Evolutionary conservation across 495 filamentous ascomycete genomes (phyloP).

Genomic region (Penicillium cosmopolitanum): DNA sequence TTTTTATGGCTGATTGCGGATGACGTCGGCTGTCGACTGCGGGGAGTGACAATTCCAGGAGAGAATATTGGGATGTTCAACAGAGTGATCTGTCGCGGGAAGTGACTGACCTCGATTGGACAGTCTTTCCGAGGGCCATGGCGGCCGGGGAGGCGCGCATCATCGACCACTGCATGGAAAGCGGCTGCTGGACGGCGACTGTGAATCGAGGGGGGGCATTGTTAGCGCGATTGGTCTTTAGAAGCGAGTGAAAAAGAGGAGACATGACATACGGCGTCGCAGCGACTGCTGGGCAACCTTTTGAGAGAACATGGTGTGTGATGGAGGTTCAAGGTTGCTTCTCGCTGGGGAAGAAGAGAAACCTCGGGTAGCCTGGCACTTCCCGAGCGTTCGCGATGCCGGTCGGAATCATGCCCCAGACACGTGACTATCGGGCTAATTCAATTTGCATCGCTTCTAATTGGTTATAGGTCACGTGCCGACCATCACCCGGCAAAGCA

Average conservation of each 20-base stretch:
- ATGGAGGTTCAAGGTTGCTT: constrained; percentile 8
- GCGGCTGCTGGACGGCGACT: constrained; percentile 56
- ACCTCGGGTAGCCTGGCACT: constrained; percentile 3
- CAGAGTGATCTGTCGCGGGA: neutral
- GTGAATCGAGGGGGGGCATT: constrained; percentile 19
- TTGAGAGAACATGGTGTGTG: constrained; percentile 64
- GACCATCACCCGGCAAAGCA: too few species aligned
- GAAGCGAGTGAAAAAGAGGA: neutral
- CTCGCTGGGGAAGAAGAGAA: constrained; percentile 4
- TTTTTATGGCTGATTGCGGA: constrained; percentile 17
- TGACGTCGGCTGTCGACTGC: constrained; percentile 34
- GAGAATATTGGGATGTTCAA: neutral
- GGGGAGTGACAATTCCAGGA: neutral
- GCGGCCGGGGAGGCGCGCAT: constrained; percentile 55
- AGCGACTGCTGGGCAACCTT: constrained; percentile 67
- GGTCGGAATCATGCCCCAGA: constrained; percentile 6
- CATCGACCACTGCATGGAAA: constrained; percentile 49
- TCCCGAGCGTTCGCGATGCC: constrained; percentile 4
- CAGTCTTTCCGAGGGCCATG: constrained; percentile 49
- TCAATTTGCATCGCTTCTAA: too few species aligned
- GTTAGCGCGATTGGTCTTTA: constrained; percentile 19
- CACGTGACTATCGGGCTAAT: too few species aligned
- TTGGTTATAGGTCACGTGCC: too few species aligned
- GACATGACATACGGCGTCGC: constrained; percentile 63
- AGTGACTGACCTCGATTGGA: constrained; percentile 58